Evolutionary conservation across 768 basidiomycete genomes (phyloP), one percentile per base, ranked within the genome.

Genomic region (Sutorius australiensis): DNA sequence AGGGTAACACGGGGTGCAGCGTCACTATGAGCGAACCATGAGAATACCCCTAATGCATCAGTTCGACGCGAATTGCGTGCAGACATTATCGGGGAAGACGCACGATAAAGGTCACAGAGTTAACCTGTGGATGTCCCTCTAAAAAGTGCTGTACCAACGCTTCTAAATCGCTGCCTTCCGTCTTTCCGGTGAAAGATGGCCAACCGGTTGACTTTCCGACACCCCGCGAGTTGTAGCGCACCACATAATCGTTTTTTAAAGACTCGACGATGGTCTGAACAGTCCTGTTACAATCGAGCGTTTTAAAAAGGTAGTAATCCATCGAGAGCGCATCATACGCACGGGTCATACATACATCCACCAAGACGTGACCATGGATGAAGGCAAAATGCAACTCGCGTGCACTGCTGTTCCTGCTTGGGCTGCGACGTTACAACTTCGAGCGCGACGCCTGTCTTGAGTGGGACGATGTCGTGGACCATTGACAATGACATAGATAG

Each of bases 341-440:
- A 92, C 90, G 84, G 80, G 61, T 92, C 89, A 57, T 83, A 66
- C 81, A 85, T 88, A 46, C 72, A 76, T 14, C 89, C 90, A 1
- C 90, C 89, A 0, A 92, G 75, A 78, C 89, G 82, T n/a, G 86
- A 84, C 89, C 89, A 92, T 6, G 91, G 91, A 59, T 92, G 90
- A 11, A 88, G 72, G 59, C 83, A 83, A n/a, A 92, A 69, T 0
- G 83, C 89, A 6, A 86, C 66, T 55, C 80, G 83, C 28, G 68
- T 74, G 7, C 55, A 57, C 10, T 21, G 40, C 11, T 44, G 17
- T 16, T 43, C 53, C 19, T 59, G 57, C 11, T 31, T 12, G 7
- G 77, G 74, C 16, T 54, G 58, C 38, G 67, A 64, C 1, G 72
- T 51, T 16, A 72, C 70, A 32, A 74, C 68, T 62, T 81, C 72